phyloP scores from a whole-genome alignment of 2,329 filamentous ascomycete species.

The Microdochium paspali region DNA sequence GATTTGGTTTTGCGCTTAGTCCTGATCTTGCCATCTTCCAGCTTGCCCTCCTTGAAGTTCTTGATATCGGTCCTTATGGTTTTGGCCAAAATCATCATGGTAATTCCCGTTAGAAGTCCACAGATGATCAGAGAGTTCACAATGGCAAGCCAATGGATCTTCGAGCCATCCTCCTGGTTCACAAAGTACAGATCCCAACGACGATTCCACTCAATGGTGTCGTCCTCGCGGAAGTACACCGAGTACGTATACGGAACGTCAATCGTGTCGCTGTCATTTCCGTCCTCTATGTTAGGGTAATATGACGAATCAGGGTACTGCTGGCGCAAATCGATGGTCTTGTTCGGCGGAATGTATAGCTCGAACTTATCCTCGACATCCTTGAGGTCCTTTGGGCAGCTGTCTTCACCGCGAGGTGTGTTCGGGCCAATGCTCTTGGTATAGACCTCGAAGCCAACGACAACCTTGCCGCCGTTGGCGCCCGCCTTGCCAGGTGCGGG shows the following conservation, averaged over 20 bases:
- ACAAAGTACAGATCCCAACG: constrained; percentile 88
- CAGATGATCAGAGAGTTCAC: constrained; percentile 81
- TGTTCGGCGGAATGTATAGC: constrained; percentile 56
- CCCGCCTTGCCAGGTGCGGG: constrained; percentile 60
- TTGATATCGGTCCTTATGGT: constrained; percentile 75
- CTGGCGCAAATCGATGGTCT: constrained; percentile 33
- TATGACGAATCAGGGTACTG: constrained; percentile 52
- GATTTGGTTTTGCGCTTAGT: constrained; percentile 37
- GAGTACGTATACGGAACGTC: constrained; percentile 81
- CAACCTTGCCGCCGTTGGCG: constrained; percentile 62
- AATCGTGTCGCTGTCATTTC: constrained; percentile 55
- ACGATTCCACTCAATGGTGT: constrained; percentile 69
- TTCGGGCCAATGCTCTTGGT: constrained; percentile 67
- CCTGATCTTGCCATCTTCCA: constrained; percentile 57
- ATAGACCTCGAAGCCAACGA: constrained; percentile 86
- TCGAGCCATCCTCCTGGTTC: constrained; percentile 72
- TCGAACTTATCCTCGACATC: constrained; percentile 57
- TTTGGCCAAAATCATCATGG: constrained; percentile 71
- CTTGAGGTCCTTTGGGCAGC: constrained; percentile 60
- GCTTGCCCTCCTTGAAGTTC: constrained; percentile 53
- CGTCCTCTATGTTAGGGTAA: constrained; percentile 38
- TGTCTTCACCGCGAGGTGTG: constrained; percentile 48
- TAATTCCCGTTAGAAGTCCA: constrained; percentile 66
- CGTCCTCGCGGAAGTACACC: constrained; percentile 80
- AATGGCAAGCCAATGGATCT: constrained; percentile 83